Evolutionary conservation across 208 protist genomes (phyloP).

Genomic region (Histomonas meleagridis): DNA sequence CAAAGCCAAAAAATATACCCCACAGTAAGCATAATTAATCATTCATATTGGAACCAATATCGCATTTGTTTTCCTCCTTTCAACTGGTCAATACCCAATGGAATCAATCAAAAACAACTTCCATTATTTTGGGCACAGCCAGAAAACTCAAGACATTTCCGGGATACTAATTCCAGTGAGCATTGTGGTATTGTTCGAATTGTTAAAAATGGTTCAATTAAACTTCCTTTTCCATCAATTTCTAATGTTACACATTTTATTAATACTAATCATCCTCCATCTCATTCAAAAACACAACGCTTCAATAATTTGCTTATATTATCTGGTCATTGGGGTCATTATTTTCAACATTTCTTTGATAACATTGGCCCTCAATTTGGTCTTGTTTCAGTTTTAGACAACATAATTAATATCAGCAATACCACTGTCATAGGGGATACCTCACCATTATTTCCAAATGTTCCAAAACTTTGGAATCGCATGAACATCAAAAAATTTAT

Average conservation of each 20-base stretch:
- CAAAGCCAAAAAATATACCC: too few species aligned
- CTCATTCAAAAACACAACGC: background rate
- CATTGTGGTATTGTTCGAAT: slow-evolving; percentile 10
- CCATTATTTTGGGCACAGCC: background rate
- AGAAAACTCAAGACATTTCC: background rate
- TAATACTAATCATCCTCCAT: background rate
- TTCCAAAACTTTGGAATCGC: background rate
- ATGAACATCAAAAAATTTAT: background rate
- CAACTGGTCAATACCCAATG: background rate
- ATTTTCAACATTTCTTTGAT: slow-evolving; percentile 33
- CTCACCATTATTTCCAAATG: background rate
- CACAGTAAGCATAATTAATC: too few species aligned
- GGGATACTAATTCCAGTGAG: background rate
- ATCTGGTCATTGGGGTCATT: slow-evolving; percentile 5
- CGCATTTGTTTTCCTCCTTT: background rate
- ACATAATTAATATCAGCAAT: background rate
- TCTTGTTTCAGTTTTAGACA: background rate
- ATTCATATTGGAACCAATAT: slow-evolving; percentile 30
- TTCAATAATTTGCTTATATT: background rate
- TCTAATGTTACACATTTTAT: slow-evolving; percentile 2
- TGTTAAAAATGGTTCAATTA: background rate
- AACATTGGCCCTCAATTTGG: slow-evolving; percentile 1
- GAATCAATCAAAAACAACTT: background rate
- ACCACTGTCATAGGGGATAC: background rate
- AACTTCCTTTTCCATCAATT: background rate